Evolutionary conservation across 805 yeast genomes (phyloP), one percentile per base, ranked within the genome.

Genomic region (Candida pseudoglaebosa): DNA sequence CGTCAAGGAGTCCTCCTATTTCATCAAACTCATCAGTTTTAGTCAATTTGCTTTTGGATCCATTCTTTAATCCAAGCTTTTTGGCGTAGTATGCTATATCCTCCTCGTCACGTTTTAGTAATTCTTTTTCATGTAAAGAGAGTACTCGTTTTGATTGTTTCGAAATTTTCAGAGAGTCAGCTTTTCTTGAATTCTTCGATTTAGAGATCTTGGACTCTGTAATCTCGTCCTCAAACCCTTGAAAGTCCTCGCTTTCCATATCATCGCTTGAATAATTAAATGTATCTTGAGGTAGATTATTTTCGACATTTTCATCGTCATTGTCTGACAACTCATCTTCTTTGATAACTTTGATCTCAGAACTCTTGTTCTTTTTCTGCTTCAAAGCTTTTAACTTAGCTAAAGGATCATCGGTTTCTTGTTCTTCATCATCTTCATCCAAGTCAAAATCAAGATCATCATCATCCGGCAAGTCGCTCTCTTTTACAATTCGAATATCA

Each of bases 31-130:
- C 87, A 28, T 71, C 80, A 3, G 54, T 54, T 44, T 73, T 73
- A 28, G 70, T 62, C 34, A 81, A 64, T 34, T 56, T 61, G 6
- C 61, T 39, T 10, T 66, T 67, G 38, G 70, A 71, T 0, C 77
- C 75, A 45, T 78, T 79, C 40, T 66, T 68, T 48, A 84, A 56
- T 1, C 93, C 93, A 7, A 89, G 67, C 50, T 84, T 81, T 45
- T 82, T 82, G 4, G 96, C 89, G 55, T 87, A 89, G 53, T 82
- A 86, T 32, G 73, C 77, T 63, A 84, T 80, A 37, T 89, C 95
- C 41, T 77, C 80, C 43, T 85, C 95, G 48, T 84, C 93, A 44
- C 73, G 70, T 34, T 65, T 62, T 49, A 75, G 51, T 22, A 71
- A 60, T 5, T 73, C 75, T 22, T 67, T 65, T 26, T 78, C 81